These are phyloP conservation scores for Plasmopara muralis DNA, from an alignment of 352 stramenopile genomes.

Conservation along the genomic window DNA sequence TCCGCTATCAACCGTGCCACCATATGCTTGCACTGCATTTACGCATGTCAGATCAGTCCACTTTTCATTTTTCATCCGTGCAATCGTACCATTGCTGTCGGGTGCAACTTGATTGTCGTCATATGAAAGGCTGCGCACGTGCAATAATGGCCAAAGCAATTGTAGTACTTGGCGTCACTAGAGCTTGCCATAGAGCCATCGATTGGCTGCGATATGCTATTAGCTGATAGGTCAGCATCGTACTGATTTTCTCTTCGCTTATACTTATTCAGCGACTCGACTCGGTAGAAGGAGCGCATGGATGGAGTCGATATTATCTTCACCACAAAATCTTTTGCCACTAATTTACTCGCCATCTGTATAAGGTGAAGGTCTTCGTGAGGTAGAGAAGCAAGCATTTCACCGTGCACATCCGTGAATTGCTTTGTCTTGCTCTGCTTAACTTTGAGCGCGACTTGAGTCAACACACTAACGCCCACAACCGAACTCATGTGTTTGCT, in stretches of 20 bases:
- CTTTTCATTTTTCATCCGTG: background rate
- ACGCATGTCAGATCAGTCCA: conserved; percentile 1
- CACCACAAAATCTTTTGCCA: conserved; percentile 38
- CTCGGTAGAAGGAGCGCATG: conserved; percentile 48
- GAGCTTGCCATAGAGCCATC: conserved; percentile 33
- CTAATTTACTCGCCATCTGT: conserved; percentile 48
- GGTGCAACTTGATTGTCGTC: conserved; percentile 24
- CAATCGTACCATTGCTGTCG: conserved; percentile 45
- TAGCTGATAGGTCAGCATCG: conserved; percentile 9
- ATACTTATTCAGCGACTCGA: conserved; percentile 63
- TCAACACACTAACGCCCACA: conserved; percentile 34
- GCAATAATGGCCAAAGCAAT: conserved; percentile 66
- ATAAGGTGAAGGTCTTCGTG: conserved; percentile 38
- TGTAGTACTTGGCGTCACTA: conserved; percentile 60
- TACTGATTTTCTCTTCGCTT: conserved; percentile 10
- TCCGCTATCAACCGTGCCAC: conserved; percentile 52
- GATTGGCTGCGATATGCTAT: conserved; percentile 35
- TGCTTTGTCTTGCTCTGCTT: conserved; percentile 23
- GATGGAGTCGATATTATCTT: conserved; percentile 42
- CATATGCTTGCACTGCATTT: conserved; percentile 65
- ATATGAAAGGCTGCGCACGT: conserved; percentile 52
- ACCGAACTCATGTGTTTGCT: conserved; percentile 29
- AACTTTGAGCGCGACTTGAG: conserved; percentile 34
- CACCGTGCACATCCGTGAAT: conserved; percentile 35
- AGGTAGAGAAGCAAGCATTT: conserved; percentile 39